Percentiles rank a stretch among this genome's conserved stretches.
Conservation (phyloP, 371 early-diverging fungal species). For the Blyttiomyces sp. region DNA sequence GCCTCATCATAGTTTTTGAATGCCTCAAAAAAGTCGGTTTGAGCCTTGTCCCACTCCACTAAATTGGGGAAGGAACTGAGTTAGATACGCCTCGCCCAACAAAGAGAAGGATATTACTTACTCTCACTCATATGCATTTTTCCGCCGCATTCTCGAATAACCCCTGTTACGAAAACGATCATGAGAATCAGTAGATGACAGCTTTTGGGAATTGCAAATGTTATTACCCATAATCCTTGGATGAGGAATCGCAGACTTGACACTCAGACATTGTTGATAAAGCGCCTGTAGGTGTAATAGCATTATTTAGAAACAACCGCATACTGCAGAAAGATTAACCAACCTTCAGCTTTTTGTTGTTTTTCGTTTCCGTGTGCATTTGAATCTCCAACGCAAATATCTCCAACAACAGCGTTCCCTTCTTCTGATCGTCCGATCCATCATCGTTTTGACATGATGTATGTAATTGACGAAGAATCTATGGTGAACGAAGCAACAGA, state of each 20-base stretch:
- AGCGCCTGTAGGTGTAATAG: no score
- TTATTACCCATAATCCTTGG: conserved; percentile 82
- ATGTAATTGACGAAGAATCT: conserved; percentile 74
- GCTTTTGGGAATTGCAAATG: not conserved
- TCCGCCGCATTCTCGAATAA: conserved; percentile 95
- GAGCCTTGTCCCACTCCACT: conserved; percentile 90
- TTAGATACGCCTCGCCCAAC: not conserved
- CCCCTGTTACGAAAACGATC: conserved; percentile 34
- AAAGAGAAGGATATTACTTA: no score
- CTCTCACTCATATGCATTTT: conserved; percentile 96
- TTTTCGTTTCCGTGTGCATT: conserved; percentile 85
- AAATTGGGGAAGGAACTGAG: not conserved
- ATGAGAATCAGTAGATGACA: not conserved
- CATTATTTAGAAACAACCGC: no score
- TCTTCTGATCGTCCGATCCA: conserved; percentile 80
- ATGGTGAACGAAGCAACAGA: no score
- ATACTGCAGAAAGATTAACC: not conserved
- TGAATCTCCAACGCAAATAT: conserved; percentile 90
- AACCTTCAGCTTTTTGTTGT: conserved; percentile 83
- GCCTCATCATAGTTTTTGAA: conserved; percentile 98
- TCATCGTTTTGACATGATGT: conserved; percentile 76
- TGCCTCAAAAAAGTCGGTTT: conserved; percentile 92
- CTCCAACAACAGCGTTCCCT: conserved; percentile 88
- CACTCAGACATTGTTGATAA: conserved; percentile 81
- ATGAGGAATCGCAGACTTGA: conserved; percentile 93